phyloP scores from a whole-genome alignment of 345 rosid species.

The Geranium brycei region DNA sequence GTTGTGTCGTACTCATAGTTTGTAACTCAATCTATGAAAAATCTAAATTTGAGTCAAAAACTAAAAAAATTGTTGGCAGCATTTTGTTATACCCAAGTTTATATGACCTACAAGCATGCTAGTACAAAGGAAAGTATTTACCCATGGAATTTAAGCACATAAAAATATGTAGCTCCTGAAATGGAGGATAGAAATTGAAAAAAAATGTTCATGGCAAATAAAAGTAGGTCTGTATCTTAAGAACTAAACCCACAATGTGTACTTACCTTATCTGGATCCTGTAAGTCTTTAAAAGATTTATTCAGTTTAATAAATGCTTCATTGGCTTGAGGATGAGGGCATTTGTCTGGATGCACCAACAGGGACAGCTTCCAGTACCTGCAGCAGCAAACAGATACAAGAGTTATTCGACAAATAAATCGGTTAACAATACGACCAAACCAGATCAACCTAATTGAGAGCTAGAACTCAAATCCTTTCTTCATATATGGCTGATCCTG shows the following conservation, averaged over 20 bases:
- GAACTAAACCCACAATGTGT: background rate
- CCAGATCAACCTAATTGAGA: background rate
- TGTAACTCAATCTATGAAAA: no score
- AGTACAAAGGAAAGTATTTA: no score
- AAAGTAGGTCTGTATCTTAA: background rate
- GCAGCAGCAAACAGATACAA: background rate
- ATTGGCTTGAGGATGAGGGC: conserved; percentile 93
- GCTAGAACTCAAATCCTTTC: no score
- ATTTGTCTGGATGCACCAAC: conserved; percentile 89
- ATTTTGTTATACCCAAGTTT: no score
- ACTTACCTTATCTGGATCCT: conserved; percentile 84
- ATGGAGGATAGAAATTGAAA: no score
- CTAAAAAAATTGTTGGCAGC: no score
- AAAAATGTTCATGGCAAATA: no score
- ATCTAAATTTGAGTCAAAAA: no score
- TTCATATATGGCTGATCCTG: no score
- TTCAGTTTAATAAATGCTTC: conserved; percentile 73
- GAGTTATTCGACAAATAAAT: background rate
- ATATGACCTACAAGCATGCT: no score
- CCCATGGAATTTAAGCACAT: background rate
- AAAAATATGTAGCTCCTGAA: background rate
- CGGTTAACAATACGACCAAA: background rate
- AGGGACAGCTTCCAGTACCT: conserved; percentile 97
- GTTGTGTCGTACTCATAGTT: no score
- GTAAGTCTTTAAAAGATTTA: conserved; percentile 81